phyloP scores from a whole-genome alignment of 2,329 filamentous ascomycete genomes.

The Metarhizium guizhouense region DNA sequence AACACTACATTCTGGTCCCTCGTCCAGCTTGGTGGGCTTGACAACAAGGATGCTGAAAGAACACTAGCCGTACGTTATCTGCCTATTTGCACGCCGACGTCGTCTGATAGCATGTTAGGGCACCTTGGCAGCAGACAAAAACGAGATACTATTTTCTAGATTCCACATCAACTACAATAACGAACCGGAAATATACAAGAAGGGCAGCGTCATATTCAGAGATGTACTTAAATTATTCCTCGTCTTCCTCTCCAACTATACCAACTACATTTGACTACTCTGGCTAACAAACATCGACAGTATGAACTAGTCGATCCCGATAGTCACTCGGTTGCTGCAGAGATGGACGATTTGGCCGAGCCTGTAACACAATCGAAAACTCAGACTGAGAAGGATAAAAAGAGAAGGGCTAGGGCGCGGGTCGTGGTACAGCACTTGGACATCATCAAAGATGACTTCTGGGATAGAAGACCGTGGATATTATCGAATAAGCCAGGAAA shows the following conservation, averaged over 20 bases:
- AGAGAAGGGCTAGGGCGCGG: constrained; percentile 68
- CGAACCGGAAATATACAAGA: constrained; percentile 84
- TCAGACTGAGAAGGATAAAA: constrained; percentile 76
- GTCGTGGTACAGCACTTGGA: constrained; percentile 82
- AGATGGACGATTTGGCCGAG: constrained; percentile 41
- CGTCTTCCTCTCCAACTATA: background rate
- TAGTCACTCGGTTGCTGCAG: constrained; percentile 35
- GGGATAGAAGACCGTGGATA: constrained; percentile 79
- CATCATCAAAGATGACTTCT: constrained; percentile 93
- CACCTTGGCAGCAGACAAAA: constrained; percentile 79
- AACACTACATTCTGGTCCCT: constrained; percentile 95
- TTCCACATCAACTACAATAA: constrained; percentile 98
- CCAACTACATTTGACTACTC: background rate
- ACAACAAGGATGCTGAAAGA: constrained; percentile 70
- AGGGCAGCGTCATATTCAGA: constrained; percentile 83
- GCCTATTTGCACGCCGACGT: background rate
- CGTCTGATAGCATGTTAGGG: constrained; percentile 43
- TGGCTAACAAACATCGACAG: constrained; percentile 30
- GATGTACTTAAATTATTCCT: constrained; percentile 41
- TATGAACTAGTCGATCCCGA: constrained; percentile 61
- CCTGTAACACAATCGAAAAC: constrained; percentile 58
- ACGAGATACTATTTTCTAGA: constrained; percentile 83
- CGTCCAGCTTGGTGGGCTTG: constrained; percentile 68
- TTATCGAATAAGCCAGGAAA: constrained; percentile 65
- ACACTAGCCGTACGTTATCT: constrained; percentile 55